Conservation (phyloP, 2,329 filamentous ascomycete species). For the Aspergillus aculeatus region DNA sequence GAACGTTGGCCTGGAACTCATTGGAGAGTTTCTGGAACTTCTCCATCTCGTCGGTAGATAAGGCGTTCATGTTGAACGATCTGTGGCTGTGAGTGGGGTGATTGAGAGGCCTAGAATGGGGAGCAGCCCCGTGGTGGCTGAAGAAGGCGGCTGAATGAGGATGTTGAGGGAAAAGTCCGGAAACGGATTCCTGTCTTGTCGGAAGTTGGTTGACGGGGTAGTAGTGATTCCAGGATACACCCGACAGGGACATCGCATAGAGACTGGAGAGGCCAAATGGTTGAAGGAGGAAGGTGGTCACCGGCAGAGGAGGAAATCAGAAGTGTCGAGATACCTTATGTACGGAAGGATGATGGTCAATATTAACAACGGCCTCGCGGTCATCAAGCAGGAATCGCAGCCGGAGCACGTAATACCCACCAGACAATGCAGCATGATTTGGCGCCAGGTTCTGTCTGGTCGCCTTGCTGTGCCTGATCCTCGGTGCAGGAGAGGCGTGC, state of each 20-base stretch:
- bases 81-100: constrained; percentile 9
- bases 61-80: constrained; percentile 37
- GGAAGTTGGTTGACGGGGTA: constrained; percentile 32
- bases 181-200: constrained; percentile 28
- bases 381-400: background rate
- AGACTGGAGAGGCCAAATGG: constrained; percentile 1
- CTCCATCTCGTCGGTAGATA: constrained; percentile 56
- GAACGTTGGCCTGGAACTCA: constrained; percentile 58
- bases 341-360: constrained; percentile 3
- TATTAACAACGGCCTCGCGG: background rate
- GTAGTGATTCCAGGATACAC: constrained; percentile 33
- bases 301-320: constrained; percentile 14
- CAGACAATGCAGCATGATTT: constrained; percentile 16
- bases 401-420: constrained; percentile 11
- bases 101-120: constrained; percentile 21
- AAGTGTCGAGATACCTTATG: constrained; percentile 10
- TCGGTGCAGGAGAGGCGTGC: constrained; percentile 6
- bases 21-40: constrained; percentile 63
- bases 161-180: constrained; percentile 24
- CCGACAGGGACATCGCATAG: constrained; percentile 40
- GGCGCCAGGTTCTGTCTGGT: constrained; percentile 6
- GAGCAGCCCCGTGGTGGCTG: constrained; percentile 24
- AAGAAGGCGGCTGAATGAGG: constrained; percentile 23
- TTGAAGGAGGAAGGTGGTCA: background rate
- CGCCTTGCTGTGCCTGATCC: constrained; percentile 2